Conservation (phyloP, 805 yeast species). For the Starmerella tilneyi region DNA sequence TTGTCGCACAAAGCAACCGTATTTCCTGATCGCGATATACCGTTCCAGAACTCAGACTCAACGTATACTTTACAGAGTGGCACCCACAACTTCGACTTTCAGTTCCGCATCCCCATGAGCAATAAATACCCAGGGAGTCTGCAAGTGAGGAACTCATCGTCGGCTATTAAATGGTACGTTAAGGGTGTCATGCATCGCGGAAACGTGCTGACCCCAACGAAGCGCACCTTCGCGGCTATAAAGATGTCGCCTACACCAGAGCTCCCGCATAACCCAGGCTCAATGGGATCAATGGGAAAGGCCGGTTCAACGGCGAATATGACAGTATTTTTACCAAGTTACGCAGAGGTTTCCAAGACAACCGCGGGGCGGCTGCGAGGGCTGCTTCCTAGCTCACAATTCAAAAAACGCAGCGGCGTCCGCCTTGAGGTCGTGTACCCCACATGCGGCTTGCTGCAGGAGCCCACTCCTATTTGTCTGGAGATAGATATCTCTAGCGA, state of each 20-base stretch:
- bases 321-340: conserved; percentile 16
- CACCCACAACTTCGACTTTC: conserved; percentile 16
- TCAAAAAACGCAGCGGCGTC: conserved; percentile 8
- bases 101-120: conserved; percentile 19
- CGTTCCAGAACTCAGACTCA: conserved; percentile 1
- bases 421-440: conserved; percentile 11
- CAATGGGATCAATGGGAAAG: background rate
- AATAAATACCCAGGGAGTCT: conserved; percentile 17
- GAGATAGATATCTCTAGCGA: conserved; percentile 9
- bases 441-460: conserved; percentile 16
- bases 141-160: conserved; percentile 7
- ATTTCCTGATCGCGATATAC: conserved; percentile 13
- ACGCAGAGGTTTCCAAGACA: conserved; percentile 14
- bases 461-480: conserved; percentile 10
- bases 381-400: conserved; percentile 14
- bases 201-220: conserved; percentile 6
- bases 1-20: conserved; percentile 8
- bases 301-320: background rate
- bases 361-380: conserved; percentile 16
- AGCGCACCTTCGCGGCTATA: conserved; percentile 10
- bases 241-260: conserved; percentile 15
- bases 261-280: background rate
- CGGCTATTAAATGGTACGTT: conserved; percentile 22
- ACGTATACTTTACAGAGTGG: conserved; percentile 20
- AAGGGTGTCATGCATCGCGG: conserved; percentile 21